Percentiles rank a stretch among this genome's conserved stretches.
phyloP scores from a whole-genome alignment of 139 green algal genomes.

The Chlamydomonas sphaeroides region DNA sequence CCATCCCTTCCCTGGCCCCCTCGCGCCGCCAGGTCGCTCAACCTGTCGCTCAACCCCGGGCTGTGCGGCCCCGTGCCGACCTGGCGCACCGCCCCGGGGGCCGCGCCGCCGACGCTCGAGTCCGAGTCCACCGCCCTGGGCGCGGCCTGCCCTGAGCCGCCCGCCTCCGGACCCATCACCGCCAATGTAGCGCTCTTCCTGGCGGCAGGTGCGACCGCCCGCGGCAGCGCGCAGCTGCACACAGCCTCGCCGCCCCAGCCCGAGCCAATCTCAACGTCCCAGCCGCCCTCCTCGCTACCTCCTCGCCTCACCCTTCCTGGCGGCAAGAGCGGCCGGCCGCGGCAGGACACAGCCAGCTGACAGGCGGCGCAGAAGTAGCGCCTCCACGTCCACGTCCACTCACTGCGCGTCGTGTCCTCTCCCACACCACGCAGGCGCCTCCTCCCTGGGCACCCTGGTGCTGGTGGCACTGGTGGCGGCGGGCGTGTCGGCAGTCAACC shows the following conservation, averaged over 20 bases:
- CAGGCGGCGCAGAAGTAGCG: background rate
- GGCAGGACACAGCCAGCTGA: background rate
- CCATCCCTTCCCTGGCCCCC: background rate
- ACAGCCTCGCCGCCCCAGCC: no score
- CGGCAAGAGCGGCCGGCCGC: background rate
- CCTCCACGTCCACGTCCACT: no score
- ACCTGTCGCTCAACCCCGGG: background rate
- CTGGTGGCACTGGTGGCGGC: slow-evolving; percentile 4
- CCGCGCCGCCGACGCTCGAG: background rate
- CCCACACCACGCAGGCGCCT: background rate
- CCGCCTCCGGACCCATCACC: background rate
- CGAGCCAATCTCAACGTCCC: no score
- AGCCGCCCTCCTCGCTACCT: no score
- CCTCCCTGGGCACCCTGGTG: slow-evolving; percentile 5
- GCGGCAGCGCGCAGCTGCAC: background rate
- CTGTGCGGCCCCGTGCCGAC: slow-evolving; percentile 11
- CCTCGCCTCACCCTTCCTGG: no score
- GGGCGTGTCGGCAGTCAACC: slow-evolving; percentile 1
- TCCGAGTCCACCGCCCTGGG: slow-evolving; percentile 6
- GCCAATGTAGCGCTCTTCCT: background rate
- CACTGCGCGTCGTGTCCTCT: background rate
- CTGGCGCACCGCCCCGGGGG: background rate
- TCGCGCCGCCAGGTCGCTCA: background rate
- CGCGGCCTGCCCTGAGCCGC: background rate
- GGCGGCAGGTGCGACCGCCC: background rate